Percentiles rank a stretch among this genome's conserved stretches.
These are phyloP conservation scores for Miscanthus lutarioriparius DNA, from an alignment of 176 grass and related monocot species.

Conservation along the genomic window DNA sequence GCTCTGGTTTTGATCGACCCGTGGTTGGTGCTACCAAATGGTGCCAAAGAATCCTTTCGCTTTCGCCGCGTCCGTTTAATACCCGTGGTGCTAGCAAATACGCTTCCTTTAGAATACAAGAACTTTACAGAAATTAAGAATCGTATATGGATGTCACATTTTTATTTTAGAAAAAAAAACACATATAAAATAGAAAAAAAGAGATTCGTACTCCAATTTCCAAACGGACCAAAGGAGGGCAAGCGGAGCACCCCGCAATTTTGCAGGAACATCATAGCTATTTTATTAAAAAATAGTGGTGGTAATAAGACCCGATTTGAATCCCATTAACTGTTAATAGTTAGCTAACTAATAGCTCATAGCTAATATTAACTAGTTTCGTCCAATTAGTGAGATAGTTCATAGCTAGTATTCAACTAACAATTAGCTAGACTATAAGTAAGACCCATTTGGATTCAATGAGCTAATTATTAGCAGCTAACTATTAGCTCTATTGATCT, in stretches of 20 bases:
- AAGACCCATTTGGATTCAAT: neutral
- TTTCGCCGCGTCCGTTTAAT: neutral
- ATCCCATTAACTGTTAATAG: neutral
- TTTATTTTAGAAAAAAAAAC: too few relatives aligned
- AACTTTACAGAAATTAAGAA: too few relatives aligned
- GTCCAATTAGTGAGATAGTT: neutral
- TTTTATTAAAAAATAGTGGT: too few relatives aligned
- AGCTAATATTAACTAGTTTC: neutral
- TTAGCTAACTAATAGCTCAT: too few relatives aligned
- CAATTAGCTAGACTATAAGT: neutral
- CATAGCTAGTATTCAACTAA: neutral
- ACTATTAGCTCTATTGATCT: too few relatives aligned
- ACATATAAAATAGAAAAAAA: too few relatives aligned
- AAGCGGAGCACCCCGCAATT: neutral
- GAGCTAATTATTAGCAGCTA: neutral
- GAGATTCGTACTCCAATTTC: too few relatives aligned
- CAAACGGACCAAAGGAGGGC: neutral
- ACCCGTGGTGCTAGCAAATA: neutral
- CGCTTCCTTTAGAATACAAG: neutral
- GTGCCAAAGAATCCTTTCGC: neutral
- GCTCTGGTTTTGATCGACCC: neutral
- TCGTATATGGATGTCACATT: too few relatives aligned
- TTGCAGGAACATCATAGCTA: neutral
- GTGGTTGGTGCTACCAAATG: neutral
- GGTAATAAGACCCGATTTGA: neutral